Conservation (phyloP, 1,284 basidiomycete genomes). For the Apiotrichum sp. region DNA sequence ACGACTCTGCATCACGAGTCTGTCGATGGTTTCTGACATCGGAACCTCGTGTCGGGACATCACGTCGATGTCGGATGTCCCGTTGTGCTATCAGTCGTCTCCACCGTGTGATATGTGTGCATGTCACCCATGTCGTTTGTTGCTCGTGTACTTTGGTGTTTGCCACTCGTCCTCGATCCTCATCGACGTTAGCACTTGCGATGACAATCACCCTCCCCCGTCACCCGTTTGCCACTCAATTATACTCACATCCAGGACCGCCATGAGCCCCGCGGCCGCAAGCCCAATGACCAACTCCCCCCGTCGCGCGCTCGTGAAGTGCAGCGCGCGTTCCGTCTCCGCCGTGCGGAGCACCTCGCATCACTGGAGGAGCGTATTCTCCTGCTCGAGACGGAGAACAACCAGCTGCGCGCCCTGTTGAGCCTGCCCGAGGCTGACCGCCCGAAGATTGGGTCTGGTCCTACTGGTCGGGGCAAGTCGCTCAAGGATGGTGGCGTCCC, state of each 20-base stretch:
- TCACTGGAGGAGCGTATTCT: slow-evolving; percentile 73
- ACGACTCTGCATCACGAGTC: no score
- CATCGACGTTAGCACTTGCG: no score
- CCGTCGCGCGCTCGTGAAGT: slow-evolving; percentile 88
- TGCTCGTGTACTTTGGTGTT: no score
- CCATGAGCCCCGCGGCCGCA: slow-evolving; percentile 62
- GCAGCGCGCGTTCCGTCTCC: slow-evolving; percentile 82
- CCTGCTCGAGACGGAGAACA: slow-evolving; percentile 79
- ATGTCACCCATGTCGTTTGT: no score
- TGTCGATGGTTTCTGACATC: no score
- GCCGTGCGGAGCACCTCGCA: slow-evolving; percentile 80
- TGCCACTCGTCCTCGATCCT: no score
- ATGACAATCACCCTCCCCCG: no score
- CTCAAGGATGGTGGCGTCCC: slow-evolving; percentile 47
- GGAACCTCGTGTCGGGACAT: no score
- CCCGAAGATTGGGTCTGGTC: slow-evolving; percentile 44
- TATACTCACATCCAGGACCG: slow-evolving; percentile 29
- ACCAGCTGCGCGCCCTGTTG: slow-evolving; percentile 64
- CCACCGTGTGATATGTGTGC: no score
- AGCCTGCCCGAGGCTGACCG: slow-evolving; percentile 59
- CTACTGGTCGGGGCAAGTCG: slow-evolving; percentile 46
- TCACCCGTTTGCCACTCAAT: no score
- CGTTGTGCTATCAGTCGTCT: no score
- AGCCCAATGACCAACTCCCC: slow-evolving; percentile 84
- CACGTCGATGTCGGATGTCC: no score